Evolutionary conservation across 768 basidiomycete species (phyloP).

Genomic region (Collybiopsis luxurians): DNA sequence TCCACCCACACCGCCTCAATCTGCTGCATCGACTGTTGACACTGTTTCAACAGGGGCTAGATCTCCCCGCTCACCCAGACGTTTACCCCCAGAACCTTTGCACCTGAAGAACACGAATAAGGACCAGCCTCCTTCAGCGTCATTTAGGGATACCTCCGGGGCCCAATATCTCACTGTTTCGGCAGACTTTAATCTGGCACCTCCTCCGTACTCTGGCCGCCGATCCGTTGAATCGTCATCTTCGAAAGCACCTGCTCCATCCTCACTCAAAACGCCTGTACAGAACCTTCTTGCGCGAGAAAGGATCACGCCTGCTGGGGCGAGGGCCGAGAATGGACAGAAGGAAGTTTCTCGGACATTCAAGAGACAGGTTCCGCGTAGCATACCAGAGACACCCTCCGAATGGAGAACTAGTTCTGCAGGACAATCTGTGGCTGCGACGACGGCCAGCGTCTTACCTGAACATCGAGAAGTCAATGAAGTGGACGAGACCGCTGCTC

Average conservation of each 20-base stretch:
- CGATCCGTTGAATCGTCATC: neutral
- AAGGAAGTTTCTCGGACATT: neutral
- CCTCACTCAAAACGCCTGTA: neutral
- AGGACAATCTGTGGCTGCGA: too few relatives aligned
- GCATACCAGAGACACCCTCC: neutral
- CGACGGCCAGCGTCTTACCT: too few relatives aligned
- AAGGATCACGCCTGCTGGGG: neutral
- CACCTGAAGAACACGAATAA: neutral
- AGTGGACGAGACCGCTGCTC: neutral
- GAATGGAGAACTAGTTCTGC: neutral
- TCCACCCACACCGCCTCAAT: neutral
- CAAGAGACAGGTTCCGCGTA: neutral
- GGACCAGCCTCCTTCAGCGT: neutral
- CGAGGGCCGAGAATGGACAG: neutral
- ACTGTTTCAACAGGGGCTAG: neutral
- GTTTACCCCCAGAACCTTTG: neutral
- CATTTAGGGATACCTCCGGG: neutral
- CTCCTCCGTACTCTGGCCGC: slow-evolving; percentile 7
- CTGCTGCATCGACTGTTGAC: neutral
- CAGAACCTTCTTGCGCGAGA: neutral
- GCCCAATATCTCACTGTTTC: slow-evolving; percentile 3
- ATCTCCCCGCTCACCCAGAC: slow-evolving; percentile 1
- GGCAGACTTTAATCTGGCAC: neutral
- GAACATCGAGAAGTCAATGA: too few relatives aligned
- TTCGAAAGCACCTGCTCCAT: neutral